Base-by-base conservation (phyloP, 225 moss, liverwort and hornwort genomes). In the Lunularia cruciata region DNA sequence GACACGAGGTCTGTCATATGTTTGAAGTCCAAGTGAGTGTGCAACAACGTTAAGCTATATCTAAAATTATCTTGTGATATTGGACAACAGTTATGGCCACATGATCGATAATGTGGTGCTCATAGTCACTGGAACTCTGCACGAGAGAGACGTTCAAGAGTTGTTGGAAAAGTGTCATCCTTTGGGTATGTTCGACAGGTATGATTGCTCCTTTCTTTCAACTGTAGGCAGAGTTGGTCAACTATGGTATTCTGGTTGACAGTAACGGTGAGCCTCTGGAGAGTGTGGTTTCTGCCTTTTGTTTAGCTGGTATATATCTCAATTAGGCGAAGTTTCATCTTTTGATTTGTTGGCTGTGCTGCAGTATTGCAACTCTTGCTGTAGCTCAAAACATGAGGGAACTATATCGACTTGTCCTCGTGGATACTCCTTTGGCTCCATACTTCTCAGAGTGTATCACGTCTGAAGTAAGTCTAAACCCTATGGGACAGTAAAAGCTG, bases 71-170 rank as follows among this genome's bases (percentile, higher is more conserved):
- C n/a, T n/a, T n/a, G n/a, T n/a, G n/a, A n/a, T n/a, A n/a, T n/a
- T n/a, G 57, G 51, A 46, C 59, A 39, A 46, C 81, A 98, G 98
- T 72, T 98, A 98, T 43, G 93, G 98, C 46, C 91, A 93, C 80
- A 98, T 98, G 98, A 98, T 98, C 10, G 98, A 98, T 76, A 98
- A 98, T 60, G 93, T 98, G 33, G 96, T 98, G 81, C 83, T 98
- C 72, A 98, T 93, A 47, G 93, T 98, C 32, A 93, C 93, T n/a
- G 98, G 98, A 60, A 93, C 93, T 48, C 73, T 98, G 62, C 98
- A 98, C 73, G 98, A 98, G 73, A 82, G 98, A 48, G 96, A 96
- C 58, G 98, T 98, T 15, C 89, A 93, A 45, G 98, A 98, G 77
- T 83, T 98, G 77, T 79, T 98, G 55, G 93, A 98, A 84, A 98